Conservation (phyloP, 1,284 basidiomycete species). For the Sphaerobolus stellatus region DNA sequence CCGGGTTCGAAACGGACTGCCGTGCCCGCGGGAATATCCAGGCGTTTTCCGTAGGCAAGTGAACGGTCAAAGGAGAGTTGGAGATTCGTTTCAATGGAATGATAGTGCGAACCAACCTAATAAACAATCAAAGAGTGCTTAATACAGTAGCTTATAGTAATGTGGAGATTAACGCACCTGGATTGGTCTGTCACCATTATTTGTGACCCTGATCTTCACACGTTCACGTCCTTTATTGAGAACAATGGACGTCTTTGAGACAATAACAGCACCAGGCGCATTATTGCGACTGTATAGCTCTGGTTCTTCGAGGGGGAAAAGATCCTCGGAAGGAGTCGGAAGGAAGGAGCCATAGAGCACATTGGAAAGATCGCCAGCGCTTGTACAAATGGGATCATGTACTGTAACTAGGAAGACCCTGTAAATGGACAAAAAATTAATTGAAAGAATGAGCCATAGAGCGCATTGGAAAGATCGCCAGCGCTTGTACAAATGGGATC, state of each 20-base stretch:
- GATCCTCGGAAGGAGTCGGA: slow-evolving; percentile 67
- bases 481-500: slow-evolving; percentile 86
- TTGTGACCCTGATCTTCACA: slow-evolving; percentile 77
- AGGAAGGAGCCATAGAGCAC: slow-evolving; percentile 94
- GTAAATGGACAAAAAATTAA: slow-evolving; percentile 5
- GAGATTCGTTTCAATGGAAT: slow-evolving; percentile 89
- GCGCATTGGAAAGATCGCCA: slow-evolving; percentile 77
- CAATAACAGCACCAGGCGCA: slow-evolving; percentile 74
- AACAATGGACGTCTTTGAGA: slow-evolving; percentile 63
- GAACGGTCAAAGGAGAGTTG: slow-evolving; percentile 81
- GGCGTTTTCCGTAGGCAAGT: slow-evolving; percentile 77
- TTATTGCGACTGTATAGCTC: slow-evolving; percentile 51
- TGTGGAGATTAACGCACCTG: slow-evolving; percentile 53
- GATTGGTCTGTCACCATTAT: slow-evolving; percentile 92
- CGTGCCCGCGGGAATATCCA: slow-evolving; percentile 93
- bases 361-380: slow-evolving; percentile 72
- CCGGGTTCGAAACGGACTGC: slow-evolving; percentile 97
- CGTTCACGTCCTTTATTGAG: slow-evolving; percentile 76
- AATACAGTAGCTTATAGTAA: neutral
- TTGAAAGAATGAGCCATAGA: slow-evolving; percentile 95
- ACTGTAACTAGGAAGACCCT: slow-evolving; percentile 94
- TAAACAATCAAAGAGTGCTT: neutral
- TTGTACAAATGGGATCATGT: slow-evolving; percentile 89
- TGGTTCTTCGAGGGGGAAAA: slow-evolving; percentile 60
- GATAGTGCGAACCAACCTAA: slow-evolving; percentile 90